These are phyloP conservation scores for Fusarium citri DNA, from an alignment of 2,329 filamentous ascomycete species.

Conservation along the genomic window DNA sequence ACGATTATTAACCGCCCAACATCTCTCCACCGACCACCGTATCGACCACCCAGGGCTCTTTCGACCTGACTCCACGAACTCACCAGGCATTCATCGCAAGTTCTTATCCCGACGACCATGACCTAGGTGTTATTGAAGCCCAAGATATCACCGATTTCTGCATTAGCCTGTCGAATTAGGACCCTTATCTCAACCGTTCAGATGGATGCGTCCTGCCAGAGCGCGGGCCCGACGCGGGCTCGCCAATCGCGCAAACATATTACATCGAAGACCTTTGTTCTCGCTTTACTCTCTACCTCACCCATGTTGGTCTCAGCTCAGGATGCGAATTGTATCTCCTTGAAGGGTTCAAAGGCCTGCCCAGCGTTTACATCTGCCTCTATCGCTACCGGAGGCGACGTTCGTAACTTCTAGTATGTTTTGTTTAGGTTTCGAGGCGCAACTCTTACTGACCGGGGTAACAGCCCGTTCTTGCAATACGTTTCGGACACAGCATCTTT, in stretches of 20 bases:
- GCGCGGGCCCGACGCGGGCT: neutral
- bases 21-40: constrained; percentile 43
- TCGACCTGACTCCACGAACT: constrained; percentile 18
- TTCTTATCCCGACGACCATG: constrained; percentile 39
- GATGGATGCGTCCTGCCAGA: constrained; percentile 24
- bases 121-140: constrained; percentile 27
- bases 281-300: constrained; percentile 45
- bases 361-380: constrained; percentile 78
- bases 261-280: constrained; percentile 35
- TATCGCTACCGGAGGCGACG: constrained; percentile 70
- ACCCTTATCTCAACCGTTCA: constrained; percentile 9
- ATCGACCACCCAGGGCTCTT: constrained; percentile 24
- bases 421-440: neutral
- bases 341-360: constrained; percentile 76
- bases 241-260: constrained; percentile 33
- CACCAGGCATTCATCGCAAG: constrained; percentile 20
- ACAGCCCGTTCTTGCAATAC: constrained; percentile 84
- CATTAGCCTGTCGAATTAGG: constrained; percentile 24
- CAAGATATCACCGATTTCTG: constrained; percentile 18
- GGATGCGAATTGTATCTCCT: constrained; percentile 67
- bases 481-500: constrained; percentile 83
- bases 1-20: constrained; percentile 47
- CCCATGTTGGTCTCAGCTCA: constrained; percentile 54
- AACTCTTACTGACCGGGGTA: constrained; percentile 26
- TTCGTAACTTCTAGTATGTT: constrained; percentile 74